Percentiles rank a stretch among this genome's conserved stretches.
Evolutionary conservation across 2,329 filamentous ascomycete genomes (phyloP).

Genomic region (Colletotrichum sp.): DNA sequence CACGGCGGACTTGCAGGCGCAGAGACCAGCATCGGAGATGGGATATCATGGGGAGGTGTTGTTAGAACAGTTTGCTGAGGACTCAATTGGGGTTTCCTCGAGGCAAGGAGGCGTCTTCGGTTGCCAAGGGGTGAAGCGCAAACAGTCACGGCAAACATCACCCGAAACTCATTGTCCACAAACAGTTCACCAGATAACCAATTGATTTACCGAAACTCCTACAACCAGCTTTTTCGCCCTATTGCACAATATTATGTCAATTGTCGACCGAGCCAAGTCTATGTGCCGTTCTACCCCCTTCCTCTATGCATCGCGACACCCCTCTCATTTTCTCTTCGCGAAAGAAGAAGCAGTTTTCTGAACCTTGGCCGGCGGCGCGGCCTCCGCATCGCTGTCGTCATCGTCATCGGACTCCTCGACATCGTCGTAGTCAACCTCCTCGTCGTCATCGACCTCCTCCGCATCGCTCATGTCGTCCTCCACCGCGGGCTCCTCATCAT

Average conservation of each 20-base stretch:
- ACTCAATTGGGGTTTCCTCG: neutral
- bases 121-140: neutral
- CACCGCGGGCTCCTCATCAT: constrained; percentile 42
- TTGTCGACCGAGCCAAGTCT: constrained; percentile 21
- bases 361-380: constrained; percentile 52
- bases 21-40: neutral
- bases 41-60: too few relatives aligned
- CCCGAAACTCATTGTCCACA: neutral
- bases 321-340: constrained; percentile 40
- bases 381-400: constrained; percentile 56
- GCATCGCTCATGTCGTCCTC: constrained; percentile 51
- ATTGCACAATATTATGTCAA: constrained; percentile 21
- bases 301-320: neutral
- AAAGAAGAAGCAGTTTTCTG: constrained; percentile 42
- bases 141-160: neutral
- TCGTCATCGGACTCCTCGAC: constrained; percentile 62
- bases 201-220: constrained; percentile 16
- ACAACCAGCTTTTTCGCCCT: constrained; percentile 7
- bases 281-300: constrained; percentile 13
- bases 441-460: constrained; percentile 58
- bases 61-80: neutral
- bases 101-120: neutral
- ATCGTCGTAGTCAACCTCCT: constrained; percentile 66
- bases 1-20: neutral
- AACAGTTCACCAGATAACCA: neutral